Base-by-base conservation (phyloP, 257 asterid genomes). In the Avicennia marina region DNA sequence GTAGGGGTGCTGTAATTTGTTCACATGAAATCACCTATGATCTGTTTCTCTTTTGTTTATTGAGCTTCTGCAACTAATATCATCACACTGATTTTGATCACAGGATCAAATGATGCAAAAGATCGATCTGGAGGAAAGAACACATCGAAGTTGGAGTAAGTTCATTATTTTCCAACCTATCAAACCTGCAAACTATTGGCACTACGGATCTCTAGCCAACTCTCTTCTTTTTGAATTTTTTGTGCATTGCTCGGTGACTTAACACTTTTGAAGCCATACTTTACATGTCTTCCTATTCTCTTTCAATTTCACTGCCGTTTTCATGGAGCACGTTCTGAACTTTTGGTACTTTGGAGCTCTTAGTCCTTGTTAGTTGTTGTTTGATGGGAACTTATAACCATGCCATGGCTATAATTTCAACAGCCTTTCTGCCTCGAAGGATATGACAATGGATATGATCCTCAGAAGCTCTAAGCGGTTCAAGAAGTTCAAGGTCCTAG, bases 391-490 rank as follows among this genome's bases (percentile, higher is more conserved):
- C 40, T 57, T 6, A 27, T 21, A 34, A 36, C 15, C 29, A 9
- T 58, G 63, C n/a, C 19, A 34, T 67, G 54, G 4, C 22, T 63
- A n/a, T 21, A n/a, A n/a, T n/a, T 63, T 69, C 45, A 56, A 58
- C 86, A 86, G 88, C 34, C 40, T 54, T 43, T 62, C 75, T 12
- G 74, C 63, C 25, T 2, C 52, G 10, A 41, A 19, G 45, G 57
- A 70, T 29, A 21, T 82, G 68, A 51, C 78, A 11, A 65, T 90
- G 65, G 79, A 77, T 36, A 57, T 39, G 84, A 72, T 90, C 11
- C 72, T 86, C 15, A 82, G 65, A 80, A 84, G 88, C 73, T 86
- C 97, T 11, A 73, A 68, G 53, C 82, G 84, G 59, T 90, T 73
- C 79, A 81, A 81, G 80, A 80, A 78, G 71, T 88, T 87, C 1